Evolutionary conservation across 106 monocot species (phyloP).

Genomic region (Allium fistulosum): DNA sequence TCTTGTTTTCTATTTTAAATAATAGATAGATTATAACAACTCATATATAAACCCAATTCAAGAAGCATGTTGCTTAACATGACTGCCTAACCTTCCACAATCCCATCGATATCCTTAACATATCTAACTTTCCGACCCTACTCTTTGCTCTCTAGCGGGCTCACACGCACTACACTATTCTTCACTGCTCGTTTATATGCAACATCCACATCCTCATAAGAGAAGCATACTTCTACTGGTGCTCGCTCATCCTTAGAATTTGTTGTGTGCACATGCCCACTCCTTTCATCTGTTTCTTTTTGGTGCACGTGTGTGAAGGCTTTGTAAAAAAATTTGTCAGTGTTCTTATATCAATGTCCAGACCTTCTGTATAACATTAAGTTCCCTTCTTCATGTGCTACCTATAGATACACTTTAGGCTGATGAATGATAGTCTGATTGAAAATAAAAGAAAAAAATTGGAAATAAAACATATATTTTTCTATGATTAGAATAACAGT

Average conservation of each 20-base stretch:
- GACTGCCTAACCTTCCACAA: conserved; percentile 60
- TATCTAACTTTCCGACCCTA: conserved; percentile 93
- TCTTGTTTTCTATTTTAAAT: no score
- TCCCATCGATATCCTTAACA: conserved; percentile 66
- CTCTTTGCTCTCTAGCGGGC: conserved; percentile 57
- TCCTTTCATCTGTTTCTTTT: conserved; percentile 58
- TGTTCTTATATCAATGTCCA: no score
- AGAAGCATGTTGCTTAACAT: conserved; percentile 16
- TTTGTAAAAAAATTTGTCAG: not conserved
- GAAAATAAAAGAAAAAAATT: no score
- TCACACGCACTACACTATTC: conserved; percentile 59
- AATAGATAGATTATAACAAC: no score
- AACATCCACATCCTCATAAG: conserved; percentile 53
- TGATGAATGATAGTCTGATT: no score
- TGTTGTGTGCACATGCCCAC: conserved; percentile 32
- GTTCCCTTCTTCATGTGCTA: no score
- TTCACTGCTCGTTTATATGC: conserved; percentile 73
- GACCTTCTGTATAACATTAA: no score
- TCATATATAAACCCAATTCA: not conserved
- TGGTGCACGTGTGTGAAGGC: conserved; percentile 77
- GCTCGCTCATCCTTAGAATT: conserved; percentile 17
- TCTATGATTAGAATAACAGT: no score
- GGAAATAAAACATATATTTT: no score
- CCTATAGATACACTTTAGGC: no score
- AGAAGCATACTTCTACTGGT: conserved; percentile 72